Base-by-base conservation (phyloP, 352 stramenopile genomes). In the Thalassiosira tumida region DNA sequence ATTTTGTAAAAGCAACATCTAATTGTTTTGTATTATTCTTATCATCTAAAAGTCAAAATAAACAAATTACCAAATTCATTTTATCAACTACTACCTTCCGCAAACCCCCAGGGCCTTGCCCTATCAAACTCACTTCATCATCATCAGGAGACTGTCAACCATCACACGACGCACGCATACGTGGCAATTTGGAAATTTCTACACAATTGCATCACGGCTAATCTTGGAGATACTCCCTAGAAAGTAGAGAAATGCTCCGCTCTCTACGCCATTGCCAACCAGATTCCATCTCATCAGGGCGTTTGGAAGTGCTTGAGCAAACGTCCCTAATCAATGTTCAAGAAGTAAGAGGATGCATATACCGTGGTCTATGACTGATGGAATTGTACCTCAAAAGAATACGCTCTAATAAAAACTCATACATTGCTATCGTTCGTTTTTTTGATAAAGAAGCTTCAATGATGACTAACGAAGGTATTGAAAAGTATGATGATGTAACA, bases 101-200 rank as follows among this genome's bases (percentile, higher is more conserved):
- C n/a, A n/a, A n/a, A n/a, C n/a, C n/a, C n/a, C n/a, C n/a, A n/a
- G n/a, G n/a, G n/a, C n/a, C n/a, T n/a, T n/a, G n/a, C n/a, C n/a
- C n/a, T n/a, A n/a, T n/a, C n/a, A n/a, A n/a, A n/a, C n/a, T n/a
- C n/a, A n/a, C n/a, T n/a, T n/a, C n/a, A n/a, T n/a, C n/a, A n/a
- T n/a, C n/a, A n/a, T n/a, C n/a, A n/a, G n/a, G n/a, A n/a, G n/a
- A n/a, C n/a, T n/a, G n/a, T n/a, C n/a, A n/a, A n/a, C n/a, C n/a
- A n/a, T n/a, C n/a, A n/a, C n/a, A n/a, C n/a, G n/a, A 93, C 87
- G n/a, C 91, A 91, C 73, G 92, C 83, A 6, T 91, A 96, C 84
- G 90, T 95, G 62, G 80, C 47, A 15, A 94, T 95, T 67, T 95
- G 84, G 76, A 69, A 84, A 74, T 78, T 95, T 38, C 50, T 96